These are phyloP conservation scores for Pseudogymnoascus sp. DNA, from an alignment of 2,329 filamentous ascomycete genomes.

Conservation along the genomic window DNA sequence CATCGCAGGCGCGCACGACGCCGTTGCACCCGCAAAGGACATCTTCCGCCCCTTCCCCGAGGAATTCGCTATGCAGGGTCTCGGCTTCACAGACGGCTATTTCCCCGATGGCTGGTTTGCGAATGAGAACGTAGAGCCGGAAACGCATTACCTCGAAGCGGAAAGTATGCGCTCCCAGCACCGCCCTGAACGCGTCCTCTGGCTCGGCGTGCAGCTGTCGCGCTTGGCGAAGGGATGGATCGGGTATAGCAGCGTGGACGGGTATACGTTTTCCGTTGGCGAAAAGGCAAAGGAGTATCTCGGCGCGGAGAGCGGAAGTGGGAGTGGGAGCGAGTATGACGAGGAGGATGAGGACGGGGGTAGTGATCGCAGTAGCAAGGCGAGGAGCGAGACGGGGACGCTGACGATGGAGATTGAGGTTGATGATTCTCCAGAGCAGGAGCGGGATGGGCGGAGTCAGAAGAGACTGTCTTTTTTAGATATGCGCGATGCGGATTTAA, in stretches of 20 bases:
- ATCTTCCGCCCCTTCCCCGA: conserved; percentile 23
- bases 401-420: not conserved
- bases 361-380: not conserved
- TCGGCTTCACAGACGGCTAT: conserved; percentile 22
- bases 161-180: not conserved
- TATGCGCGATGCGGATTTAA: not conserved
- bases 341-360: not conserved
- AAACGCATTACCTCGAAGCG: conserved; percentile 20
- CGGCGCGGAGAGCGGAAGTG: not conserved
- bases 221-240: not conserved
- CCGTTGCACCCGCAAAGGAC: conserved; percentile 13
- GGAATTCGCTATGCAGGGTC: conserved; percentile 24
- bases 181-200: not conserved
- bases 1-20: not conserved
- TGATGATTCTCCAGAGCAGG: not conserved
- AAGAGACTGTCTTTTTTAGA: conserved; percentile 5
- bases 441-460: not conserved
- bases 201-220: not conserved
- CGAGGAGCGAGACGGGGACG: not conserved
- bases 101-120: conserved; percentile 22
- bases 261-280: conserved; percentile 2
- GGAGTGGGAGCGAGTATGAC: not conserved
- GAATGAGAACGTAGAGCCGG: conserved; percentile 22
- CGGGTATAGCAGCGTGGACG: not conserved
- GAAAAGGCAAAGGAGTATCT: not conserved